A percentile compares a stretch with the other conserved stretches of the same genome.
phyloP scores from a whole-genome alignment of 352 stramenopile genomes.

The Plasmopara muralis region DNA sequence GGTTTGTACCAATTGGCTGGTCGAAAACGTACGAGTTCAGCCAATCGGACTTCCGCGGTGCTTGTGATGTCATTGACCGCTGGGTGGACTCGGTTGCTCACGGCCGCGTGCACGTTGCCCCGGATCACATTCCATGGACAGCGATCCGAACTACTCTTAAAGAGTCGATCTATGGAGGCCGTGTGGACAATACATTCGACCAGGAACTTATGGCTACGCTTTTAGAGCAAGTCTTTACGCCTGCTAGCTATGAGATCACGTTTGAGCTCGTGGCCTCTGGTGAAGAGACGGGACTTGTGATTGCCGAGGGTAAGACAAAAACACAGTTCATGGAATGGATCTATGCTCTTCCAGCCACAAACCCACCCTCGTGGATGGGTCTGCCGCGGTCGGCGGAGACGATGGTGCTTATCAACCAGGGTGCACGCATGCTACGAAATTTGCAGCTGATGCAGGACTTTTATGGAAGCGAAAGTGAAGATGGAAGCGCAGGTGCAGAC shows the following conservation, averaged over 20 bases:
- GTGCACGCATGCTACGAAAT: slow-evolving; percentile 67
- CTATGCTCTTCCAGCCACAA: slow-evolving; percentile 76
- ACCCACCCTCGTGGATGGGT: slow-evolving; percentile 90
- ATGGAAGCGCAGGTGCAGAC: slow-evolving; percentile 22
- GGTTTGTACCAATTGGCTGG: slow-evolving; percentile 98
- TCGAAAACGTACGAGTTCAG: slow-evolving; percentile 99
- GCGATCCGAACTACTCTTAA: slow-evolving; percentile 95
- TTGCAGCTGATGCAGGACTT: slow-evolving; percentile 80
- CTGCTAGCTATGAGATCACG: slow-evolving; percentile 90
- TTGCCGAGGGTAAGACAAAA: slow-evolving; percentile 87
- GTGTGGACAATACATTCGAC: slow-evolving; percentile 96
- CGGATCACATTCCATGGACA: slow-evolving; percentile 97
- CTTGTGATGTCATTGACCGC: slow-evolving; percentile 96
- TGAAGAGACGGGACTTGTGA: slow-evolving; percentile 46
- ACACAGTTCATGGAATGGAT: slow-evolving; percentile 90
- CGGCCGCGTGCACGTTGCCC: slow-evolving; percentile 87
- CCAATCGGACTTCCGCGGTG: slow-evolving; percentile 96
- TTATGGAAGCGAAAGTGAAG: slow-evolving; percentile 55
- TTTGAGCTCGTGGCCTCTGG: slow-evolving; percentile 53
- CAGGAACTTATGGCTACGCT: slow-evolving; percentile 94
- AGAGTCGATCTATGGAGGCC: slow-evolving; percentile 96
- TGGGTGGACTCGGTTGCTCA: slow-evolving; percentile 89
- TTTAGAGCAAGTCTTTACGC: slow-evolving; percentile 90
- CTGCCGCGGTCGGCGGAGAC: slow-evolving; percentile 89
- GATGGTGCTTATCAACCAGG: slow-evolving; percentile 82